Percentiles rank a stretch among this genome's conserved stretches.
phyloP scores from a whole-genome alignment of 345 rosid species.

The Populus ilicifolia region DNA sequence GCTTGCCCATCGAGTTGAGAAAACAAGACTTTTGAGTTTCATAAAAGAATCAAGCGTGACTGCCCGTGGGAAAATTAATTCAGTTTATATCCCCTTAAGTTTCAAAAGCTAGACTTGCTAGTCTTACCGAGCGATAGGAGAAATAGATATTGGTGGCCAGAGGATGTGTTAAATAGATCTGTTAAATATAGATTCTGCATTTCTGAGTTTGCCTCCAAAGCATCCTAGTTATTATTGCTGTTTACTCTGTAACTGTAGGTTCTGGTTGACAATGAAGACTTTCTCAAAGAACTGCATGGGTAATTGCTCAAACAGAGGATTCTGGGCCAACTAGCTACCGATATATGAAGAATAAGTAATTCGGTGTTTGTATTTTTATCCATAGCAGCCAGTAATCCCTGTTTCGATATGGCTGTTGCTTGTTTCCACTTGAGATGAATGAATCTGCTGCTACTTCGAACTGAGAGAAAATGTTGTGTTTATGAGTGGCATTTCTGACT shows the following conservation, averaged over 20 bases:
- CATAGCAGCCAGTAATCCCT: background rate
- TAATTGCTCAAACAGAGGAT: background rate
- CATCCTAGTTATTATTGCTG: background rate
- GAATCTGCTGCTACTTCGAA: background rate
- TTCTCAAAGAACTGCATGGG: slow-evolving; percentile 73
- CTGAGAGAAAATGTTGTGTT: background rate
- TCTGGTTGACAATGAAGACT: slow-evolving; percentile 90
- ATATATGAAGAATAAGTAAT: slow-evolving; percentile 23
- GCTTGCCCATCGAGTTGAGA: background rate
- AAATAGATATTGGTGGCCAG: background rate
- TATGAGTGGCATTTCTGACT: background rate
- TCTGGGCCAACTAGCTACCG: background rate
- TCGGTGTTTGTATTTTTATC: background rate
- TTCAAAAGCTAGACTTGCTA: background rate
- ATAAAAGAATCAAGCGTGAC: background rate
- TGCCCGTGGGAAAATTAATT: background rate
- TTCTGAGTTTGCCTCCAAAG: background rate
- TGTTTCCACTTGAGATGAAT: too few species aligned
- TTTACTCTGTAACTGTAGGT: slow-evolving; percentile 38
- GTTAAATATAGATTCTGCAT: background rate
- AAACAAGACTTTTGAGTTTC: background rate
- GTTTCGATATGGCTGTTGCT: background rate
- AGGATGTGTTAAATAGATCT: too few species aligned
- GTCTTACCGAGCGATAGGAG: background rate
- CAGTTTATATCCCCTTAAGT: background rate